phyloP scores from a whole-genome alignment of 805 yeast species.

The Ogataea pini region DNA sequence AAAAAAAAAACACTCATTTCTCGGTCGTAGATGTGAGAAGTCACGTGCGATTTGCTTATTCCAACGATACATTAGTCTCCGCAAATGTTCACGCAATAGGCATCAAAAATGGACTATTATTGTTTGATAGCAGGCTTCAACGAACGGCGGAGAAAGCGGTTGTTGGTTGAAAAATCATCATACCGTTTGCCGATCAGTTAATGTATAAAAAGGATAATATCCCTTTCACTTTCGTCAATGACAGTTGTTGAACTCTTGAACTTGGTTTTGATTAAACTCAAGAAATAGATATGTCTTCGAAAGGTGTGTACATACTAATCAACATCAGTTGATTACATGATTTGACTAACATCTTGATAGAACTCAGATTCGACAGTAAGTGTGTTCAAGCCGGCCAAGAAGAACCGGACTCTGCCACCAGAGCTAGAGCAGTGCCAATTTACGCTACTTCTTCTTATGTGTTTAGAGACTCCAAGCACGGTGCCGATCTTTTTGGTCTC shows the following conservation, averaged over 20 bases:
- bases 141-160: conserved; percentile 4
- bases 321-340: background rate
- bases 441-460: conserved; percentile 90
- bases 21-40: background rate
- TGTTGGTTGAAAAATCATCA: background rate
- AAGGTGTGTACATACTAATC: conserved; percentile 1
- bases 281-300: conserved; percentile 1
- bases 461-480: conserved; percentile 86
- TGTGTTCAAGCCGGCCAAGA: conserved; percentile 98
- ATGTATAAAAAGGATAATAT: background rate
- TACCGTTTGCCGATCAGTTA: too few species aligned
- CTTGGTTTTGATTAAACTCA: background rate
- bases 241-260: too few species aligned
- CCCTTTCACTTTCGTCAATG: background rate
- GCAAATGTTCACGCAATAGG: conserved; percentile 2
- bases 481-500: conserved; percentile 85
- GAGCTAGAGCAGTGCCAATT: conserved; percentile 90
- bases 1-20: background rate
- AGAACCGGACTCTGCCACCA: conserved; percentile 52
- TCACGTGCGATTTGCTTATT: conserved; percentile 7
- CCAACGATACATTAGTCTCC: background rate
- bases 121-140: background rate
- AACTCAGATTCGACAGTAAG: conserved; percentile 81
- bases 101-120: background rate
- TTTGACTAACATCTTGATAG: conserved; percentile 22